Evolutionary conservation across 495 filamentous ascomycete species (phyloP), one percentile per base, ranked within the genome.

Genomic region (Penicillium angulare): DNA sequence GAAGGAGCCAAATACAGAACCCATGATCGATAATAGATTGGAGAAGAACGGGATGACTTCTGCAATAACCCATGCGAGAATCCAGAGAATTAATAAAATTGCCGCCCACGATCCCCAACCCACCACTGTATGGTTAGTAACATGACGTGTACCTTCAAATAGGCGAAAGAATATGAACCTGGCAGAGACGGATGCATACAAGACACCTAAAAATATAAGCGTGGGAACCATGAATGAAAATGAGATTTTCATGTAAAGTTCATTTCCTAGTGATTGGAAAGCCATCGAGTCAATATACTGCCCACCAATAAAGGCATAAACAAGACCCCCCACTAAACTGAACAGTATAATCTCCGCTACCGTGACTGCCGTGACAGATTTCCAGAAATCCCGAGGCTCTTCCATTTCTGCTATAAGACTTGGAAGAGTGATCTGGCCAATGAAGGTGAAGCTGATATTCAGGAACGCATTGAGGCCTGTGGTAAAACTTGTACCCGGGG

Each of bases 221-320:
- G 90, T 95, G 7, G 90, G 90, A 43, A 95, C 85, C 90, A 95
- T 95, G 76, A 95, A 93, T 17, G 85, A 88, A 67, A 93, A 95
- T 0, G 88, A 79, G 8, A 91, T 76, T 66, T 93, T 92, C 71
- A 90, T 88, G 72, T 81, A 90, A 0, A 83, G 31, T 3, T 81
- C 78, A 42, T 88, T 79, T 38, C 82, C 77, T n/a, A 95, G 70
- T 4, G 88, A 89, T 15, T 87, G 88, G 58, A 95, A 95, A 1
- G 90, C 90, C 0, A 90, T 90, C 3, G 85, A 73, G 0, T 80
- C 84, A 67, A 86, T 89, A 72, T 95, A 16, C 85, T 90, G 38
- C 3, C 43, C 23, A 33, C 90, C 90, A 9, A 86, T 90, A 63
- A 86, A 93, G 16, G 73, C 87, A 65, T 95, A 93, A 10, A 90